Base-by-base conservation (phyloP, 2,329 filamentous ascomycete genomes). In the Aspergillus quadricinctus region DNA sequence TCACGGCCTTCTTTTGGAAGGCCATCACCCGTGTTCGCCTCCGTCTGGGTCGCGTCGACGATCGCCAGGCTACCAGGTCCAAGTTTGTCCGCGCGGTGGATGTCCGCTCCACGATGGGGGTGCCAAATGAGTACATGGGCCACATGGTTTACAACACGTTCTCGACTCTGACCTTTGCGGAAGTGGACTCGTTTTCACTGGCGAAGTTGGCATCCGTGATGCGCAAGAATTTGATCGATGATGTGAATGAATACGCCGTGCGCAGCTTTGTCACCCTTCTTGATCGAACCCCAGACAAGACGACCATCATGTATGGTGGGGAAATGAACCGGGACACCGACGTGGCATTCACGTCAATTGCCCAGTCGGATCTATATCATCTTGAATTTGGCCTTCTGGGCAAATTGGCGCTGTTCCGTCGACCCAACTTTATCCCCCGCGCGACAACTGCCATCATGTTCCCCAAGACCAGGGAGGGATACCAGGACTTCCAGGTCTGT, bases 1-100 rank as follows among this genome's bases (percentile, higher is more conserved):
- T 65, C 19, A 64, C 59, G 1, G 62, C 64, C 10, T 66, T 64
- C 14, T 49, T 51, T 35, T 66, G 64, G 64, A 58, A 64, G 41
- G 52, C 57, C 2, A 35, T 65, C 3, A 55, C 49, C 2, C 27
- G 17, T 0, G 49, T 58, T 11, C 64, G 64, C 3, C 50, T 57
- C 23, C 28, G 17, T 2, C 29, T 25, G 11, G 51, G 54, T 1
- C 11, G 49, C 8, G 46, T 46, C 1, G n/a, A n/a, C n/a, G n/a
- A n/a, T n/a, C n/a, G n/a, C n/a, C 52, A 57, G 0, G 14, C 35
- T 5, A 49, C 54, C 1, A 19, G 46, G 2, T 51, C 50, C 35
- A 61, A 62, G 10, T 40, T 66, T 21, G 54, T 54, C 7, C 64
- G 64, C 23, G 63, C 64, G n/a, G 49, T 63, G 2, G 62, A 66